Conservation (phyloP, 768 basidiomycete genomes). For the Phlebiopsis flavidoalba region DNA sequence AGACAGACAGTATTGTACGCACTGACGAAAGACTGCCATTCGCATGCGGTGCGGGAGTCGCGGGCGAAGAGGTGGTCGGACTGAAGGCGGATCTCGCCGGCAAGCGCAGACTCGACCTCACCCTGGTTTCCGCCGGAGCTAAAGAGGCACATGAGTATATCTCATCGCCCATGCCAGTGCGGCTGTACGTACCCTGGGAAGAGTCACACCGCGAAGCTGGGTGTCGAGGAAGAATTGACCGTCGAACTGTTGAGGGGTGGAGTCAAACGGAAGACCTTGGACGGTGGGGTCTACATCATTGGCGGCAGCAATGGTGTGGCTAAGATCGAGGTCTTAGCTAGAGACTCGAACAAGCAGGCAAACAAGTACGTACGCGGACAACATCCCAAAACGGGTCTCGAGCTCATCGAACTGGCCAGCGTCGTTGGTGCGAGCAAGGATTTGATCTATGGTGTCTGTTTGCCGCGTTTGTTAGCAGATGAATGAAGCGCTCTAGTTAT, state of each 20-base stretch:
- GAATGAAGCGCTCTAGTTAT: background rate
- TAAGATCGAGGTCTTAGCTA: background rate
- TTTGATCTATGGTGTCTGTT: slow-evolving; percentile 21
- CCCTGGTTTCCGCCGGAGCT: slow-evolving; percentile 15
- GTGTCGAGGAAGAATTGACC: slow-evolving; percentile 13
- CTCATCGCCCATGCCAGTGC: background rate
- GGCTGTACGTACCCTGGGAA: slow-evolving; percentile 13
- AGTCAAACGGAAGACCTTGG: slow-evolving; percentile 10
- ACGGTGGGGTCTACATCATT: slow-evolving; percentile 24
- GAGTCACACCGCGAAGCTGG: slow-evolving; percentile 12
- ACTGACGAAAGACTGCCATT: slow-evolving; percentile 12
- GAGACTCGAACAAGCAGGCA: background rate
- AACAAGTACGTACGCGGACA: slow-evolving; percentile 14
- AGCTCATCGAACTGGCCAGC: slow-evolving; percentile 20
- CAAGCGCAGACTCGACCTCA: slow-evolving; percentile 18
- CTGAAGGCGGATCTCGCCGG: slow-evolving; percentile 23
- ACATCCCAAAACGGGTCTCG: slow-evolving; percentile 18
- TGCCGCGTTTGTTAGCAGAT: no score
- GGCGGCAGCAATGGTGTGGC: slow-evolving; percentile 21
- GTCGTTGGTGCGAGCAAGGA: slow-evolving; percentile 20
- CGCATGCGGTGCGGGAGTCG: slow-evolving; percentile 13
- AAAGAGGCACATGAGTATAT: background rate
- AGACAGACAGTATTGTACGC: no score
- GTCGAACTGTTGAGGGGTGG: slow-evolving; percentile 9
- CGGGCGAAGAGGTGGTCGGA: slow-evolving; percentile 16